phyloP scores from a whole-genome alignment of 2,329 filamentous ascomycete species.

The Cladosporium sp. region DNA sequence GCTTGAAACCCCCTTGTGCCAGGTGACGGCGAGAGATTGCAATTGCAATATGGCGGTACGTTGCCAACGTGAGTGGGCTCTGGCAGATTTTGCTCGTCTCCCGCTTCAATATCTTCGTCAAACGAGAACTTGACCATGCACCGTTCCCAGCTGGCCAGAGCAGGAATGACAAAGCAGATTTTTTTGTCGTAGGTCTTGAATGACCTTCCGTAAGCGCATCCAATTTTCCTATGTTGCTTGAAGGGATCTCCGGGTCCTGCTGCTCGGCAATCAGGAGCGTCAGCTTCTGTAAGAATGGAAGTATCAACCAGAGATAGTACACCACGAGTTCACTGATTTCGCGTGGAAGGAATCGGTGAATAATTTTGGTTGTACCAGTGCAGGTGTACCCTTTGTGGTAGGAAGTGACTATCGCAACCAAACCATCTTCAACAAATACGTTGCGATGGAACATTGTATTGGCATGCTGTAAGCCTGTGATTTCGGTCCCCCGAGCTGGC shows the following conservation, averaged over 20 bases:
- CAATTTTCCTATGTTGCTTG: neutral
- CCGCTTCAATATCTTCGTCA: constrained; percentile 1
- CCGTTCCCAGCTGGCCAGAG: neutral
- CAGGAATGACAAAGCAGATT: neutral
- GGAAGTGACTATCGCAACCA: constrained; percentile 26
- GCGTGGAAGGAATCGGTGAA: constrained; percentile 30
- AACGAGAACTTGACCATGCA: neutral
- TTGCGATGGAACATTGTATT: constrained; percentile 20
- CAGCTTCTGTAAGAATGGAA: constrained; percentile 18
- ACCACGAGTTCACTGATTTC: constrained; percentile 30
- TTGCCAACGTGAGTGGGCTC: neutral
- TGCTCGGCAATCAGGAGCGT: neutral
- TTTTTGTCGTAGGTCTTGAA: too few species aligned
- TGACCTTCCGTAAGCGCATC: too few species aligned
- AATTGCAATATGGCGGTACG: constrained; percentile 2
- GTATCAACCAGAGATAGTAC: constrained; percentile 25
- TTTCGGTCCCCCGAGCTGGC: constrained; percentile 24
- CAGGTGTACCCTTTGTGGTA: constrained; percentile 31
- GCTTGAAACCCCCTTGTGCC: constrained; percentile 1
- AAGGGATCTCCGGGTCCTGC: neutral
- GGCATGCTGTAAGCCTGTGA: constrained; percentile 24
- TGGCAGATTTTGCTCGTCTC: neutral
- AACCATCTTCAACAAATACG: constrained; percentile 30
- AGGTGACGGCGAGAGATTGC: constrained; percentile 7
- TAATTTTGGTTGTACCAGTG: constrained; percentile 29